Evolutionary conservation across 805 yeast species (phyloP).

Genomic region (Kockiozyma suomiensis): DNA sequence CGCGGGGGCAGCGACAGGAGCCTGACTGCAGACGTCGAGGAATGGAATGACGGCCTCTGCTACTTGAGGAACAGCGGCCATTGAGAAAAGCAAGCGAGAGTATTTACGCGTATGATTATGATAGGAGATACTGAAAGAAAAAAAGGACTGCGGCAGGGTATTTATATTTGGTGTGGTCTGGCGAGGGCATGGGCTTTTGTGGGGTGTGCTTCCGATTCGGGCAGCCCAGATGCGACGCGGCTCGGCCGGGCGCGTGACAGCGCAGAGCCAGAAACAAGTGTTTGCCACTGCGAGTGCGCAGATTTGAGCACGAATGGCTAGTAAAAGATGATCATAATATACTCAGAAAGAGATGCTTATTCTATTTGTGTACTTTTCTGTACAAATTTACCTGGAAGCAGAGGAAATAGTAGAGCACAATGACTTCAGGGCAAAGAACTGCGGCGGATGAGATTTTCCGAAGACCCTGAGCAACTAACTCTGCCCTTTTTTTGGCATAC

Average conservation of each 20-base stretch:
- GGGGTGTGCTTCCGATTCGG: slow-evolving; percentile 14
- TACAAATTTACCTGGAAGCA: no score
- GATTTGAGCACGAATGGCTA: background rate
- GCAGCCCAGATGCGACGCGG: slow-evolving; percentile 8
- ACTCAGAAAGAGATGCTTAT: no score
- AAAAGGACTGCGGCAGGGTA: background rate
- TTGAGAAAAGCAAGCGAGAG: background rate
- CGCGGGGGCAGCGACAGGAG: slow-evolving; percentile 23
- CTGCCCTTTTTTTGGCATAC: no score
- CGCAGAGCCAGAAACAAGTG: background rate
- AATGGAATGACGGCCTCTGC: background rate
- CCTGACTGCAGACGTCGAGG: slow-evolving; percentile 8
- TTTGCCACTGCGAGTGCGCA: background rate
- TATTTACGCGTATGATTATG: background rate
- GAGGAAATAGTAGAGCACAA: no score
- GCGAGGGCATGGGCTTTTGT: background rate
- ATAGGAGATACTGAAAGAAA: background rate
- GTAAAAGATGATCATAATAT: no score
- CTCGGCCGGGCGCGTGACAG: slow-evolving; percentile 16
- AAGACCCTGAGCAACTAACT: no score
- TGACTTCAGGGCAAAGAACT: no score
- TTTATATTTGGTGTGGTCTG: background rate
- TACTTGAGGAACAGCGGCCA: slow-evolving; percentile 1
- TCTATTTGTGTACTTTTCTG: no score
- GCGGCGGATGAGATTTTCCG: no score